Evolutionary conservation across 164 flowering plant species (phyloP).

Genomic region (Cinnamomum chago): DNA sequence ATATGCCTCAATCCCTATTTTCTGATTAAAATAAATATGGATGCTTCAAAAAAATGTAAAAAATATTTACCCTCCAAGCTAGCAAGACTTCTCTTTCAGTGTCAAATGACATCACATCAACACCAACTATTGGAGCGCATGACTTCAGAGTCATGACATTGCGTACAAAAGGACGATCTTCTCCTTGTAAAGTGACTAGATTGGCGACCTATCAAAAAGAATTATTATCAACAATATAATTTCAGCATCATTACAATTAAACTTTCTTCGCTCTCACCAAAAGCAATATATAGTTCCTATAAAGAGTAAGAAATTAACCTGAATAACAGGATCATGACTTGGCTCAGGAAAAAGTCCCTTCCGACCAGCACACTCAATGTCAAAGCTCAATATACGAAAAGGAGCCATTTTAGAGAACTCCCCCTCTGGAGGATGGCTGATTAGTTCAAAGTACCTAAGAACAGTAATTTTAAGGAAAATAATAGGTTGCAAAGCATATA

Average conservation of each 20-base stretch:
- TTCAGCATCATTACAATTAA: neutral
- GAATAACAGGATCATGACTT: constrained; percentile 95
- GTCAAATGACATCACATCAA: constrained; percentile 91
- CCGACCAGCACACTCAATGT: constrained; percentile 99
- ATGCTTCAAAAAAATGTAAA: neutral
- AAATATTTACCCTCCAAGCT: constrained; percentile 89
- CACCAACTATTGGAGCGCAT: constrained; percentile 94
- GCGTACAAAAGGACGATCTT: constrained; percentile 73
- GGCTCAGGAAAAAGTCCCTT: constrained; percentile 98
- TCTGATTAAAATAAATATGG: neutral
- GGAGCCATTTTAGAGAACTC: constrained; percentile 98
- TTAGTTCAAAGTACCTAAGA: constrained; percentile 65
- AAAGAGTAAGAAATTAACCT: constrained; percentile 40
- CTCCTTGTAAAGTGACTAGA: constrained; percentile 92
- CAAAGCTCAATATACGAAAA: constrained; percentile 93
- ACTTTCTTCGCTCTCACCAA: neutral
- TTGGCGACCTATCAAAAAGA: constrained; percentile 62
- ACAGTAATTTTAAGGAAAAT: constrained; percentile 29
- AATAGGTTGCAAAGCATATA: neutral
- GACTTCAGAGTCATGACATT: constrained; percentile 97
- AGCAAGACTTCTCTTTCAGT: constrained; percentile 83
- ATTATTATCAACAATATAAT: neutral
- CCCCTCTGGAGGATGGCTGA: constrained; percentile 88
- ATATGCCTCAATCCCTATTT: too few species aligned
- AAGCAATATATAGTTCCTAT: neutral